phyloP scores from a whole-genome alignment of 306 rosid species.

The Mimosa bimucronata region DNA sequence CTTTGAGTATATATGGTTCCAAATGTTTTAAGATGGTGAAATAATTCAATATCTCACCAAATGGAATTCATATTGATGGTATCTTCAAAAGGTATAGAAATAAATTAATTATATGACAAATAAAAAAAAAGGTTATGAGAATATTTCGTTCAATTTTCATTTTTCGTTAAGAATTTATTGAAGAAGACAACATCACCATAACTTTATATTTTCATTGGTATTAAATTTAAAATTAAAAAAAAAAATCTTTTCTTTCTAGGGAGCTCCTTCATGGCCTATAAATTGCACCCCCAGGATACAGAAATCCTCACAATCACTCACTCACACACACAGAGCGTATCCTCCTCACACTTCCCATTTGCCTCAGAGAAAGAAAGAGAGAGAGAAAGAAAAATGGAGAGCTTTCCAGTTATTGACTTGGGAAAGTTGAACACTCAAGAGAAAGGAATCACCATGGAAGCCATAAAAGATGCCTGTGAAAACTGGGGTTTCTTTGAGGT shows the following conservation, averaged over 20 bases:
- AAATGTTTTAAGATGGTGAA: not conserved
- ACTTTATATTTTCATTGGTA: not conserved
- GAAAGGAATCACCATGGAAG: slow-evolving; percentile 66
- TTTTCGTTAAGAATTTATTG: not conserved
- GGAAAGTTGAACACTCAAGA: slow-evolving; percentile 65
- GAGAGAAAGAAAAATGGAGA: slow-evolving; percentile 40
- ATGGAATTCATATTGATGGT: not conserved
- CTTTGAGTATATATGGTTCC: not conserved
- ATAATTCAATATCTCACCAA: not conserved
- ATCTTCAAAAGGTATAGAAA: not conserved
- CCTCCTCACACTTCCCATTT: slow-evolving; percentile 24
- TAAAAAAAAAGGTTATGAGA: not conserved
- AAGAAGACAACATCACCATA: slow-evolving; percentile 26
- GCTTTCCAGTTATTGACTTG: slow-evolving; percentile 84
- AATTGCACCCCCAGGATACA: slow-evolving; percentile 42
- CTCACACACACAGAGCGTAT: not conserved
- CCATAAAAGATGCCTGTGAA: slow-evolving; percentile 83
- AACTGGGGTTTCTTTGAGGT: slow-evolving; percentile 99
- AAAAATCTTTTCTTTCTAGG: slow-evolving; percentile 22
- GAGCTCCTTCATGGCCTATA: slow-evolving; percentile 49
- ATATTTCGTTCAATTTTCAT: not conserved
- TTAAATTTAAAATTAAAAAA: not conserved
- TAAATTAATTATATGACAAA: not conserved
- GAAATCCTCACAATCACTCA: slow-evolving; percentile 33
- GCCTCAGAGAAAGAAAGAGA: slow-evolving; percentile 37